Base-by-base conservation (phyloP, 169 alveolate species). In the Plasmodium coatneyi region DNA sequence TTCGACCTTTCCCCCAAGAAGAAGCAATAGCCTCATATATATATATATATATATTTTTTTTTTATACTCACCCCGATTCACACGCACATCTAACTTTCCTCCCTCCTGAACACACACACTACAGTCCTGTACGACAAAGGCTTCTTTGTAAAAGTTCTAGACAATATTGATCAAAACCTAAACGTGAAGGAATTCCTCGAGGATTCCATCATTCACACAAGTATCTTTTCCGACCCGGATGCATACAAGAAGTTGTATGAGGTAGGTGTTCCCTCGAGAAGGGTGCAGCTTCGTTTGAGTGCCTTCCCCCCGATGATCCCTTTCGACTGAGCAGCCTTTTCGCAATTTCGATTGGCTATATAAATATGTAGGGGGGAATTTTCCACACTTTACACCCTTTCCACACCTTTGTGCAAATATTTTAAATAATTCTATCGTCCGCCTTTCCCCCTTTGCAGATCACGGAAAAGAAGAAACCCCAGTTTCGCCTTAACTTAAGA, bases 201-300 rank as follows among this genome's bases (percentile, higher is more conserved):
- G 14, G 90, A 89, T 19, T 22, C 87, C 25, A 66, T 28, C 39
- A 46, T 79, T 66, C 80, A 54, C 34, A 89, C 94, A 4, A 54
- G 83, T 30, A 89, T 89, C 41, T 89, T 89, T 72, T 78, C 94
- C 19, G 82, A 89, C 52, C 94, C 94, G 34, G 14, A 54, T 12
- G 16, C 9, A 7, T 89, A 89, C 71, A 89, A 89, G 74, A 78
- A 89, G 32, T 54, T 78, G 30, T 89, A 89, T 43, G 82, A 89
- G 81, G 94, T 89, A 60, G 5, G 86, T 78, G 19, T 7, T 25
- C 83, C 74, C 28, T 0, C 9, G 74, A 2, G 74, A 0, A 25
- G 74, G 74, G 32, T 0, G 28, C 10, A n/a, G 74, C 74, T 19
- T 22, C 71, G 0, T 5, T 5, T 25, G 71, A 54, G 25, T 56